Base-by-base conservation (phyloP, 2,329 filamentous ascomycete species). In the Colletotrichum echinochloae region DNA sequence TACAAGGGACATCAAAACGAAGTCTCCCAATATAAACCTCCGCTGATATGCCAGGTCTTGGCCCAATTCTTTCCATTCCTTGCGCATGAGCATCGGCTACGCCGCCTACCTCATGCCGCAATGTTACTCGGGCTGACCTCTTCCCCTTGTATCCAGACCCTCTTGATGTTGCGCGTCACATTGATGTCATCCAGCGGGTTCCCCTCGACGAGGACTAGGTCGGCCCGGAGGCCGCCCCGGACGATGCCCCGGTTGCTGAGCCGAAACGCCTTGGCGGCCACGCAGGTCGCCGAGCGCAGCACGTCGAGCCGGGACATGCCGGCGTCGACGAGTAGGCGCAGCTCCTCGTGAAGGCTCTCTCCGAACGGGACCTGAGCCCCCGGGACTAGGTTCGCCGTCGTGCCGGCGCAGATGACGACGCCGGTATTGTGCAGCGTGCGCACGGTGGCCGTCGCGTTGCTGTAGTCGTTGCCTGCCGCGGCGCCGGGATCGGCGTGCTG, bases 351-450 rank as follows among this genome's bases (percentile, higher is more conserved):
- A n/a, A 77, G 54, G 18, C 65, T 72, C 57, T 65, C 35, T 26
- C 75, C 75, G 39, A 75, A 73, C 6, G 73, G 65, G 2, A 75
- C 59, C 18, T 37, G 9, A 3, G 30, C 12, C 1, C 54, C 59
- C 2, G 35, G 74, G 59, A 39, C 73, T 66, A 67, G 44, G 59
- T 74, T 75, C n/a, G 78, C 73, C 23, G 78, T 77, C n/a, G 79
- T 79, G 5, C 79, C 79, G 9, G 76, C 76, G 20, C 77, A 70
- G 35, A 81, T 76, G 6, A 73, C 71, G 26, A 79, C 76, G 9
- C 78, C 77, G 5, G 77, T 76, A 6, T 65, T 46, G 62, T 77
- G 60, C 59, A 77, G 76, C 7, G 56, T 72, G 37, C 52, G 65
- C 16, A 80, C 78, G 60, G 75, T 76, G 14, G 62, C 68, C 8